Evolutionary conservation across 225 moss, liverwort and hornwort genomes (phyloP), one percentile per base, ranked within the genome.

Genomic region (Bryoerythrophyllum caledonicum): DNA sequence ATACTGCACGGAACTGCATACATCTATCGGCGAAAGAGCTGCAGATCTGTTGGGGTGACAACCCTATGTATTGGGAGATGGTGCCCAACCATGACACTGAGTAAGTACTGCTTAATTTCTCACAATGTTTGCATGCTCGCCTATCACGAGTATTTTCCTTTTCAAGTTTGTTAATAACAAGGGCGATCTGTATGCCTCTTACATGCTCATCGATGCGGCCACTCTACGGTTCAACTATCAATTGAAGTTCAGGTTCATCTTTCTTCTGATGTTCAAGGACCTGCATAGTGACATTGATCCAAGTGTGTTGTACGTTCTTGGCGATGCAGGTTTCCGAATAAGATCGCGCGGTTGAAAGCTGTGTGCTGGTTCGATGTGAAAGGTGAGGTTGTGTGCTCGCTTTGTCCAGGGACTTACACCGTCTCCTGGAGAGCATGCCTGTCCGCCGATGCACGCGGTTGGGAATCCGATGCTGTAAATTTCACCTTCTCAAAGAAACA

Each of bases 331-430:
- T 78, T 72, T 58, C 25, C 65, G 59, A 57, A 57, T 7, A 78
- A 4, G 16, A 66, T 78, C 21, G 66, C 79, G 10, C 65, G 72
- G 66, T 51, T 79, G 66, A 67, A 59, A 20, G 6, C 0, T 0
- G 79, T 79, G 34, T 73, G 59, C 51, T 79, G 79, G 72, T 79
- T 79, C 49, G 79, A 73, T 38, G 79, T 73, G 48, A 67, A 59
- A 51, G 79, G 65, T 59, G 72, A 72, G 72, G 21, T 79, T 66
- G 79, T 67, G 72, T 79, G 79, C 79, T 67, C 65, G 20, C 79
- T 66, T n/a, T 66, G 65, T 72, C 79, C 72, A 1, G 79, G 79
- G 16, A 20, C 65, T 37, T 79, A 67, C 60, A 79, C 57, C 11
- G 65, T 73, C 73, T 73, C 73, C 67, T 79, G 79, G 73, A 8